Conservation (phyloP, 1,284 basidiomycete genomes). For the Coniferiporia sulphurascens region DNA sequence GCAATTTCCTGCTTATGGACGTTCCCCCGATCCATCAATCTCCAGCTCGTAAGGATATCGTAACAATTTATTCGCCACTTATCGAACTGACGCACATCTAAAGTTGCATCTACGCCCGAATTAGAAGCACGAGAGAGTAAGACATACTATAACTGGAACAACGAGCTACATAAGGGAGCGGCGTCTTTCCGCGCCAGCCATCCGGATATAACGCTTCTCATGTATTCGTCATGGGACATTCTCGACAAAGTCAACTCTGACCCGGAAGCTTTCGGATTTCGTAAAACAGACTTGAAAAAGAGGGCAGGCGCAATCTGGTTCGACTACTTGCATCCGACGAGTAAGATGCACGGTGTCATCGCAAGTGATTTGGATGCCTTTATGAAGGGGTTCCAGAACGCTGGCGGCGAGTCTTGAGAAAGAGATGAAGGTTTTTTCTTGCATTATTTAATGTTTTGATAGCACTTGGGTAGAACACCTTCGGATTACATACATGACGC, state of each 20-base stretch:
- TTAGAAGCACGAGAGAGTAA: constrained; percentile 13
- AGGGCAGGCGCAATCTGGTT: constrained; percentile 43
- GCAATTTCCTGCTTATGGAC: constrained; percentile 61
- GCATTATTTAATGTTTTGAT: too few relatives aligned
- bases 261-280: constrained; percentile 39
- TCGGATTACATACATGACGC: background rate
- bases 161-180: constrained; percentile 28
- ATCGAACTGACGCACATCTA: background rate
- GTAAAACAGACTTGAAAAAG: constrained; percentile 27
- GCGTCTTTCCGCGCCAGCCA: constrained; percentile 36
- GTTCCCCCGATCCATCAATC: constrained; percentile 52
- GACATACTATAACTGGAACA: constrained; percentile 42
- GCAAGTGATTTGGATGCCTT: constrained; percentile 38
- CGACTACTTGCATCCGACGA: constrained; percentile 47
- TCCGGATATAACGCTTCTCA: constrained; percentile 39
- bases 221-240: constrained; percentile 45
- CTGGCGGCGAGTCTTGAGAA: too few relatives aligned
- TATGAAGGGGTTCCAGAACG: constrained; percentile 20
- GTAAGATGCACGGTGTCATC: constrained; percentile 38
- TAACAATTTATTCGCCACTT: background rate
- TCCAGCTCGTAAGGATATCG: constrained; percentile 35
- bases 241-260: constrained; percentile 46
- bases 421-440: too few relatives aligned
- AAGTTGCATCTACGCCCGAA: background rate
- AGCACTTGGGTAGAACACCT: background rate